A percentile compares a stretch with the other conserved stretches of the same genome.
Evolutionary conservation across 208 protist species (phyloP).

Genomic region (Acanthamoeba triangularis): DNA sequence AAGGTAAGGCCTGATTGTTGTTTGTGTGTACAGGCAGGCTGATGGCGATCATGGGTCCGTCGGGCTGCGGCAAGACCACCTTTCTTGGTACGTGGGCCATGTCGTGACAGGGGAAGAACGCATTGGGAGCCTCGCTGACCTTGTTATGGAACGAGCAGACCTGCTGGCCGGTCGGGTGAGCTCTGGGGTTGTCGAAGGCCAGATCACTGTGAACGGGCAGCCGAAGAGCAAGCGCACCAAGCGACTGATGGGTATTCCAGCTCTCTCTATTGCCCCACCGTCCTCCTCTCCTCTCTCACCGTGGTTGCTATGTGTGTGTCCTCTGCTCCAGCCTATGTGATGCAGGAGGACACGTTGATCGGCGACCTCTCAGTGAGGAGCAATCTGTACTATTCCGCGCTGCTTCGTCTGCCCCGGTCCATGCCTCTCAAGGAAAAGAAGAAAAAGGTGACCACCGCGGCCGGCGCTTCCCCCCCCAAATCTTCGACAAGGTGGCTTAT

Average conservation of each 20-base stretch:
- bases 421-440: constrained; percentile 69
- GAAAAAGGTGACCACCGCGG: neutral
- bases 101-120: neutral
- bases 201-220: constrained; percentile 35
- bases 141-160: constrained; percentile 7
- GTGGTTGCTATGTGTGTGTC: neutral
- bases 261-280: neutral
- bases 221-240: constrained; percentile 1
- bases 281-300: neutral
- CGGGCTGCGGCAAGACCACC: constrained; percentile 52
- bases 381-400: constrained; percentile 79
- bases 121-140: neutral
- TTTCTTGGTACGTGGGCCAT: neutral
- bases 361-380: constrained; percentile 78
- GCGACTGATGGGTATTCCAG: neutral
- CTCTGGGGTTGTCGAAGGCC: neutral
- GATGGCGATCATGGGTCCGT: constrained; percentile 83
- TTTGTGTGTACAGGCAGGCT: constrained; percentile 66
- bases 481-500: neutral
- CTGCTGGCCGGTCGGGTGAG: neutral
- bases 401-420: constrained; percentile 70
- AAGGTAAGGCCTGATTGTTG: too few species aligned
- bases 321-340: constrained; percentile 80
- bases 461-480: neutral
- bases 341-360: constrained; percentile 84